Conservation (phyloP, 495 filamentous ascomycete species). For the Penicillium cataractarum region DNA sequence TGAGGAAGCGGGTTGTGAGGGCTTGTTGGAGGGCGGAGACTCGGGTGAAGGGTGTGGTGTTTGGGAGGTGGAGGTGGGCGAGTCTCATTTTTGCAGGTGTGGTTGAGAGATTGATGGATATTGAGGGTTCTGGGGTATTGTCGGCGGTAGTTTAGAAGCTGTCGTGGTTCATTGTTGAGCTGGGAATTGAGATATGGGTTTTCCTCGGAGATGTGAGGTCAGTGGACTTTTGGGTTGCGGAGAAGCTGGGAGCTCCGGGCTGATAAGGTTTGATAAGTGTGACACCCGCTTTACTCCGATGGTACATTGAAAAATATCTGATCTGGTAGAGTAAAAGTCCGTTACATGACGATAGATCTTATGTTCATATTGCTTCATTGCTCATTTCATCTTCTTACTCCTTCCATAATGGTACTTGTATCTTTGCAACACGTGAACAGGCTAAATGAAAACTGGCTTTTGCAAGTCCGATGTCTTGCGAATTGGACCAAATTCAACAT, state of each 20-base stretch:
- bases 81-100: conserved; percentile 45
- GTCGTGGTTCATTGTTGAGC: conserved; percentile 10
- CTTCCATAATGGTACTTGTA: neutral
- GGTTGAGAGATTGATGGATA: neutral
- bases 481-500: neutral
- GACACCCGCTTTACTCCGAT: neutral
- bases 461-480: neutral
- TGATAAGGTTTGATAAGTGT: conserved; percentile 23
- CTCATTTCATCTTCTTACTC: neutral
- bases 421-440: neutral
- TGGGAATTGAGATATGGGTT: conserved; percentile 13
- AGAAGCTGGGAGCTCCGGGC: conserved; percentile 32
- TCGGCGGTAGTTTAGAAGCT: neutral
- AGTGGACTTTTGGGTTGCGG: conserved; percentile 21
- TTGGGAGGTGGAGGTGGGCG: conserved; percentile 72
- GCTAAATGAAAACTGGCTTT: neutral
- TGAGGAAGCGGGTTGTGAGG: conserved; percentile 50
- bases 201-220: conserved; percentile 26
- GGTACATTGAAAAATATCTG: neutral
- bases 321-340: neutral
- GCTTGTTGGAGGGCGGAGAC: conserved; percentile 54
- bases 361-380: neutral
- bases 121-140: neutral
- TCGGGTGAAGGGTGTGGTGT: conserved; percentile 53
- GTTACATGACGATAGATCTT: too few species aligned